Conservation (phyloP, 257 asterid genomes). For the Fraxinus quadrangulata region DNA sequence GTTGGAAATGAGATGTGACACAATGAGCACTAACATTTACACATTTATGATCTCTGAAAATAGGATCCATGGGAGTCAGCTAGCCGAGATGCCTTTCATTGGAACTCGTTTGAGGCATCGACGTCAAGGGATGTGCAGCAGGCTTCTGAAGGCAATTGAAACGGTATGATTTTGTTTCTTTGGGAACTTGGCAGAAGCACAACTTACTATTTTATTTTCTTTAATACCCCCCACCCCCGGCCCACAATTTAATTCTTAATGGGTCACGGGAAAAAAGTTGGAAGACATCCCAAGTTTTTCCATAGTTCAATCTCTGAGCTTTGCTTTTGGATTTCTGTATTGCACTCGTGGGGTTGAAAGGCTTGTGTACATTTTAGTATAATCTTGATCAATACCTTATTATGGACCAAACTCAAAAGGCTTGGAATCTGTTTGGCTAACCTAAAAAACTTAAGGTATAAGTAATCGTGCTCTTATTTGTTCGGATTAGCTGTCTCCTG, state of each 20-base stretch:
- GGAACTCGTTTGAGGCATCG: constrained; percentile 76
- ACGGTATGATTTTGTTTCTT: constrained; percentile 47
- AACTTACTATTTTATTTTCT: constrained; percentile 5
- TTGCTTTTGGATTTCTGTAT: not conserved
- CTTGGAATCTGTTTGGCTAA: not conserved
- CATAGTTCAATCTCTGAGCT: not conserved
- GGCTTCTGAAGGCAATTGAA: constrained; percentile 72
- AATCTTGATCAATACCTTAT: too few species aligned
- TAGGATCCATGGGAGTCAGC: constrained; percentile 79
- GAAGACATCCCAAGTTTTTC: not conserved
- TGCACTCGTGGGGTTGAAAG: not conserved
- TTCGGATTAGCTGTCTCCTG: not conserved
- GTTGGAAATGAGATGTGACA: not conserved
- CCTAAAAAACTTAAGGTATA: not conserved
- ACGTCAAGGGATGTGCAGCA: constrained; percentile 91
- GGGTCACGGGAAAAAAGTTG: not conserved
- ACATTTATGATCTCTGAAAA: constrained; percentile 16
- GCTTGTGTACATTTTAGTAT: too few species aligned
- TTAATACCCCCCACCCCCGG: too few species aligned
- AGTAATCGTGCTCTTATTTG: too few species aligned
- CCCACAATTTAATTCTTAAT: too few species aligned
- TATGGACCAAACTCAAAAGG: too few species aligned
- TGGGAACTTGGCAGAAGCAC: constrained; percentile 10
- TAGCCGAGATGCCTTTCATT: constrained; percentile 98
- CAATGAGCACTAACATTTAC: not conserved